Conservation (phyloP, 108 stramenopile species). For the Craspedostauros australis region DNA sequence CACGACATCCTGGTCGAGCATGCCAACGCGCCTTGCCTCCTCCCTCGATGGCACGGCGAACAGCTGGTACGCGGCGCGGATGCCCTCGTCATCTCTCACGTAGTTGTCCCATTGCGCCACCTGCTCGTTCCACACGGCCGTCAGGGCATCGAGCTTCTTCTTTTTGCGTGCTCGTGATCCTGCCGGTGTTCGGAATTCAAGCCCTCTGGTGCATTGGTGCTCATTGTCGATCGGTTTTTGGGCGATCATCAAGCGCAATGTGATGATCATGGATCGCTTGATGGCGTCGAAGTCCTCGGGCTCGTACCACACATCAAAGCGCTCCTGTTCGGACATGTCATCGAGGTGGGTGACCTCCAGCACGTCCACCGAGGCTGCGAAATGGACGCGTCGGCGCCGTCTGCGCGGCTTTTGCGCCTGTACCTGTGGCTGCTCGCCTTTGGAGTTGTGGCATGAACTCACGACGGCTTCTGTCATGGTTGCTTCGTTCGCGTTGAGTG, state of each 20-base stretch:
- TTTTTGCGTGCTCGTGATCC: constrained; percentile 9
- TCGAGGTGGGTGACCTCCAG: constrained; percentile 10
- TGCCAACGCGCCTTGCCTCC: neutral
- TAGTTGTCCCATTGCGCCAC: constrained; percentile 14
- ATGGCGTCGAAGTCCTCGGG: constrained; percentile 11
- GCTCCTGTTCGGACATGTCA: constrained; percentile 8
- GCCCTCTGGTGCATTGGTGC: constrained; percentile 7
- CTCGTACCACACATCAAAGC: constrained; percentile 9
- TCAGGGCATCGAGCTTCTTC: constrained; percentile 17
- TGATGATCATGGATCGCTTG: neutral
- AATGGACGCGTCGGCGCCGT: too few relatives aligned
- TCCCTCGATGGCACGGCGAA: neutral
- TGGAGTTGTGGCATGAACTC: too few relatives aligned
- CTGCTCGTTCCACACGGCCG: constrained; percentile 21
- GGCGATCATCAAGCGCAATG: constrained; percentile 9
- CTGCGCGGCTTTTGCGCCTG: too few relatives aligned
- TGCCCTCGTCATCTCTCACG: constrained; percentile 10
- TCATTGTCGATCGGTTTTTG: constrained; percentile 10
- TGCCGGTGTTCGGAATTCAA: constrained; percentile 20
- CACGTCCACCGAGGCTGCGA: constrained; percentile 8
- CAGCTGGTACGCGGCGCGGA: constrained; percentile 6
- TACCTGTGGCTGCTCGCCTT: too few relatives aligned
- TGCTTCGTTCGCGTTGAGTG: too few relatives aligned
- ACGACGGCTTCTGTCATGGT: too few relatives aligned
- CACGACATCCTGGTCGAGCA: too few relatives aligned